These are phyloP conservation scores for Vaccinium macrocarpon DNA, from an alignment of 148 eudicot genomes.

Conservation along the genomic window DNA sequence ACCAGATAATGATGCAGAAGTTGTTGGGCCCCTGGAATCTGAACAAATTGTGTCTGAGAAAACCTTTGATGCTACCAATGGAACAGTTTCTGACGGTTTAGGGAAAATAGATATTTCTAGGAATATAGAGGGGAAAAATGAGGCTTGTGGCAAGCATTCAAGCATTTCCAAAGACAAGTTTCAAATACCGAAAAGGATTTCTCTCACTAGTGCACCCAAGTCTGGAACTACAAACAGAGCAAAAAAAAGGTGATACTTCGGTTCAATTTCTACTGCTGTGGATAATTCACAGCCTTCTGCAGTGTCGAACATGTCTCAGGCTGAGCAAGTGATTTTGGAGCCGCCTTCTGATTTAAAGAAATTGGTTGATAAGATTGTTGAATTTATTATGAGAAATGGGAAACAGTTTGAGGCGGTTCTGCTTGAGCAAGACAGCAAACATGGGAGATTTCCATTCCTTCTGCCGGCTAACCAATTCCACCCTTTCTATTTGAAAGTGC, in stretches of 20 bases:
- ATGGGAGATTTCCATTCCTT: conserved; percentile 79
- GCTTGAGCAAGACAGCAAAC: conserved; percentile 73
- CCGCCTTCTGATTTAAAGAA: conserved; percentile 83
- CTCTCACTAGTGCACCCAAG: conserved; percentile 34
- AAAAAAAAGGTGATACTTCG: conserved; percentile 31
- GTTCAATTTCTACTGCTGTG: conserved; percentile 30
- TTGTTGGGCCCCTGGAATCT: conserved; percentile 30
- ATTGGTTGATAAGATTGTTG: conserved; percentile 75
- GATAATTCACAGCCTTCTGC: conserved; percentile 31
- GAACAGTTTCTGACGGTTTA: conserved; percentile 23
- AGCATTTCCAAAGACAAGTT: conserved; percentile 46
- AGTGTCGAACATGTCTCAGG: conserved; percentile 28
- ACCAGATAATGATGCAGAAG: conserved; percentile 63
- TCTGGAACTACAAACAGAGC: conserved; percentile 33
- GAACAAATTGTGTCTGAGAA: conserved; percentile 30
- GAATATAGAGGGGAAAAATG: conserved; percentile 33
- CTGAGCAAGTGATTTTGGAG: conserved; percentile 49
- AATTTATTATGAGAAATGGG: conserved; percentile 79
- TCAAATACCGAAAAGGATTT: conserved; percentile 35
- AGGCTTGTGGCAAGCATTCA: conserved; percentile 28
- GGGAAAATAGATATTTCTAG: conserved; percentile 24
- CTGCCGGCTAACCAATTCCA: conserved; percentile 72
- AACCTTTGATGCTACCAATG: conserved; percentile 26
- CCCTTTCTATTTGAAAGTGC: conserved; percentile 63
- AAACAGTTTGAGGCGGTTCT: conserved; percentile 85